These are phyloP conservation scores for Apiospora aurea DNA, from an alignment of 2,329 filamentous ascomycete species.

Conservation along the genomic window DNA sequence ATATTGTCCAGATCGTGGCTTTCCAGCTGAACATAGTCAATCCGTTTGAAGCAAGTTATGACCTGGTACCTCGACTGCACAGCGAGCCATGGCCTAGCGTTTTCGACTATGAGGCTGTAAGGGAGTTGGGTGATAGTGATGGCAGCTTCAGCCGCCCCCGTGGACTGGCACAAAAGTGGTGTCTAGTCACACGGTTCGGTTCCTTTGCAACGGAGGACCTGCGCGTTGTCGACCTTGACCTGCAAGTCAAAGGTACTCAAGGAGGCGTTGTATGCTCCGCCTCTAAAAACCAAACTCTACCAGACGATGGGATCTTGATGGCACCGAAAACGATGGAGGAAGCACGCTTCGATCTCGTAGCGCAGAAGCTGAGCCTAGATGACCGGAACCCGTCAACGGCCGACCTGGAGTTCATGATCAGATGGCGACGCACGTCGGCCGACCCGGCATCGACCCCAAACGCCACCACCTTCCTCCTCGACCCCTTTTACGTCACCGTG, in stretches of 20 bases:
- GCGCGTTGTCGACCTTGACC: constrained; percentile 66
- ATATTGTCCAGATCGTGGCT: constrained; percentile 75
- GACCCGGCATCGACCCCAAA: constrained; percentile 49
- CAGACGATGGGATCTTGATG: constrained; percentile 57
- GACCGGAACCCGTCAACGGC: constrained; percentile 79
- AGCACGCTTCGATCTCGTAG: constrained; percentile 74
- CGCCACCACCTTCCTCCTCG: constrained; percentile 75
- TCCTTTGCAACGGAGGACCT: constrained; percentile 81
- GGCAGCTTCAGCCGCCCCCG: constrained; percentile 41
- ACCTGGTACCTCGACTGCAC: constrained; percentile 82
- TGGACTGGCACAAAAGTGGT: constrained; percentile 84
- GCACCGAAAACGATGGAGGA: constrained; percentile 73
- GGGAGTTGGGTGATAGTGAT: constrained; percentile 44
- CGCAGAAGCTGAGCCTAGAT: constrained; percentile 80
- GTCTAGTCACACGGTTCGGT: constrained; percentile 73
- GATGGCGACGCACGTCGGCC: constrained; percentile 69
- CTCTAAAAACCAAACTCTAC: constrained; percentile 47
- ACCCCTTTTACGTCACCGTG: constrained; percentile 80
- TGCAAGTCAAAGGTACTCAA: constrained; percentile 66
- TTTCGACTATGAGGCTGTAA: constrained; percentile 69
- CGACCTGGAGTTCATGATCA: constrained; percentile 77
- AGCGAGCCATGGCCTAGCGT: constrained; percentile 84
- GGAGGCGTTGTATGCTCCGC: constrained; percentile 68
- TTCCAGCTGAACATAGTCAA: constrained; percentile 76
- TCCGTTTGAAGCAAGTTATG: constrained; percentile 92